These are phyloP conservation scores for Saturnispora besseyi DNA, from an alignment of 805 yeast genomes.

Conservation along the genomic window DNA sequence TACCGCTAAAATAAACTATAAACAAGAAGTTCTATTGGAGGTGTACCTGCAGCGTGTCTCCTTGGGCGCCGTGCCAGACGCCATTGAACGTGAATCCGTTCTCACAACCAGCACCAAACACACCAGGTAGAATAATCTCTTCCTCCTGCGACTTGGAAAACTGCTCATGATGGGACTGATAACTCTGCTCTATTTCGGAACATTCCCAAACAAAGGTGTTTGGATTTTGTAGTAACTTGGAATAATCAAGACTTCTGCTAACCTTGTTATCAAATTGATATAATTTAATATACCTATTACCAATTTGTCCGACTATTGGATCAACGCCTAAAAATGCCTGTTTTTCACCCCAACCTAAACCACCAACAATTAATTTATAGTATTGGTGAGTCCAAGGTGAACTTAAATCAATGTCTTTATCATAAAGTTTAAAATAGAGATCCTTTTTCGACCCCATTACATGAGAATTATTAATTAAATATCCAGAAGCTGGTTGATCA, in stretches of 20 bases:
- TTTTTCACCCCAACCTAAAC: conserved; percentile 69
- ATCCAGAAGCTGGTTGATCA: conserved; percentile 46
- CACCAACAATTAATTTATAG: conserved; percentile 59
- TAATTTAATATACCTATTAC: conserved; percentile 15
- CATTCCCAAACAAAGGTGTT: conserved; percentile 19
- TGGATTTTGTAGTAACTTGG: not conserved
- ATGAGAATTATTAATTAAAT: conserved; percentile 36
- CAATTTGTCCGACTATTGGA: conserved; percentile 38
- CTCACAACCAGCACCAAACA: conserved; percentile 30
- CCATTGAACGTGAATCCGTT: conserved; percentile 24
- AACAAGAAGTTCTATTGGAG: not conserved
- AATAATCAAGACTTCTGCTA: not conserved
- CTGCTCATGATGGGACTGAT: conserved; percentile 7
- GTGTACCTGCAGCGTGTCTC: conserved; percentile 21
- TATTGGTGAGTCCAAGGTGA: conserved; percentile 21
- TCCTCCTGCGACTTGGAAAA: not conserved
- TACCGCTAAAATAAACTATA: not conserved
- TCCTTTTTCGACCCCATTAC: conserved; percentile 24
- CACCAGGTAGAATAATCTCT: conserved; percentile 11
- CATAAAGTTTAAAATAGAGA: conserved; percentile 17
- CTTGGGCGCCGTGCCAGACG: conserved; percentile 26
- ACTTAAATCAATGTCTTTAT: not conserved
- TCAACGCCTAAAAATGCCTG: conserved; percentile 59
- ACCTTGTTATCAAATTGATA: conserved; percentile 12
- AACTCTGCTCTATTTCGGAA: conserved; percentile 15